phyloP scores from a whole-genome alignment of 768 basidiomycete species.

The Lepiota venenata region DNA sequence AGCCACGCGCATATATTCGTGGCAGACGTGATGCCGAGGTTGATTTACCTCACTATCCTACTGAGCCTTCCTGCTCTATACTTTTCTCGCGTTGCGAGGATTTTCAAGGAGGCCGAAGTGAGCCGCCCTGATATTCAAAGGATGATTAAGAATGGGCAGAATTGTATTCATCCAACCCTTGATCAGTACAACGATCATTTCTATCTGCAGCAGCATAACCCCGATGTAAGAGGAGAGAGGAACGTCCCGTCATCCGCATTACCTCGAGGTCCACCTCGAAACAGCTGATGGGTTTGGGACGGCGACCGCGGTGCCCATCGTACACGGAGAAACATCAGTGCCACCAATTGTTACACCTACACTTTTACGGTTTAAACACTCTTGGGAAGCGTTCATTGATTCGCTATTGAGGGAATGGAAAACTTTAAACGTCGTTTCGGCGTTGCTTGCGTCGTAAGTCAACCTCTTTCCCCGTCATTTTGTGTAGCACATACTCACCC shows the following conservation, averaged over 20 bases:
- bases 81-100: conserved; percentile 71
- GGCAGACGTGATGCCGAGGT: conserved; percentile 37
- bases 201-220: background rate
- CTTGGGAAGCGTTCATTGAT: conserved; percentile 73
- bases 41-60: conserved; percentile 45
- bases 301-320: conserved; percentile 28
- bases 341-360: conserved; percentile 56
- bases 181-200: background rate
- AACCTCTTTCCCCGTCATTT: background rate
- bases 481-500: background rate
- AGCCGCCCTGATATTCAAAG: conserved; percentile 67
- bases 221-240: background rate
- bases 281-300: conserved; percentile 1
- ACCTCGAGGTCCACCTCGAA: background rate
- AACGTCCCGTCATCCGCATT: background rate
- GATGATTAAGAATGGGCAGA: conserved; percentile 35
- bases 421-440: conserved; percentile 71
- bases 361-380: conserved; percentile 57
- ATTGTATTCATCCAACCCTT: conserved; percentile 18
- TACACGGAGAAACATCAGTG: conserved; percentile 54
- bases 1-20: conserved; percentile 25
- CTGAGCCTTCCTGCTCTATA: conserved; percentile 77
- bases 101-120: conserved; percentile 77
- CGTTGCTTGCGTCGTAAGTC: conserved; percentile 46
- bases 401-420: conserved; percentile 74